These are phyloP conservation scores for Mesembryanthemum crystallinum DNA, from an alignment of 148 eudicot species.

Conservation along the genomic window DNA sequence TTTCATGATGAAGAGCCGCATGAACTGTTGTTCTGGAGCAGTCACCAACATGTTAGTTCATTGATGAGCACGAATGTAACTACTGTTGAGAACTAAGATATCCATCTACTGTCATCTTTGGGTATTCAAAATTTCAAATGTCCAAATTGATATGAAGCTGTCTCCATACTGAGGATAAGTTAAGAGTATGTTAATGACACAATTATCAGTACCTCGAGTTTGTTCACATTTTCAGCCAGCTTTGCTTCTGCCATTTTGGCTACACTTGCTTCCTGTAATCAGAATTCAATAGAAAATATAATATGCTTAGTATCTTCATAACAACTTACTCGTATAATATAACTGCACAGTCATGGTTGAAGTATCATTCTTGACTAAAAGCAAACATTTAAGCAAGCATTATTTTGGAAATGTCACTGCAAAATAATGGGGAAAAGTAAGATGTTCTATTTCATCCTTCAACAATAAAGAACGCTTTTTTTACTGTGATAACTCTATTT, in stretches of 20 bases:
- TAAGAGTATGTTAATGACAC: neutral
- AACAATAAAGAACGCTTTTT: too few species aligned
- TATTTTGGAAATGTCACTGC: too few species aligned
- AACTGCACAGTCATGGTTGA: neutral
- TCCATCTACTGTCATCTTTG: neutral
- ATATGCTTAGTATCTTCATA: neutral
- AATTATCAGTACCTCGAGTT: slow-evolving; percentile 46
- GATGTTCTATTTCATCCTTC: too few species aligned
- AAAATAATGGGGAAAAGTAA: too few species aligned
- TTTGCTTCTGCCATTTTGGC: slow-evolving; percentile 51
- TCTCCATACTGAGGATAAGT: neutral
- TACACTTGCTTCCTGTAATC: slow-evolving; percentile 51
- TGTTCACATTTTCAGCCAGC: slow-evolving; percentile 54
- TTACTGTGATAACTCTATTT: too few species aligned
- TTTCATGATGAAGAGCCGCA: neutral
- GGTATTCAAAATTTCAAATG: neutral
- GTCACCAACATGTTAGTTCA: neutral
- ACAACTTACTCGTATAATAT: too few species aligned
- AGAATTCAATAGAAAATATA: neutral
- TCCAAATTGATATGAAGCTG: neutral
- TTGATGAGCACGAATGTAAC: neutral
- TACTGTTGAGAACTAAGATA: neutral
- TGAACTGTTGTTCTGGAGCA: neutral
- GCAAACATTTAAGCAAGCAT: neutral
- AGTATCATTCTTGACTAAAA: neutral